These are phyloP conservation scores for Erodium chrysanthum DNA, from an alignment of 441 rosid genomes.

Conservation along the genomic window DNA sequence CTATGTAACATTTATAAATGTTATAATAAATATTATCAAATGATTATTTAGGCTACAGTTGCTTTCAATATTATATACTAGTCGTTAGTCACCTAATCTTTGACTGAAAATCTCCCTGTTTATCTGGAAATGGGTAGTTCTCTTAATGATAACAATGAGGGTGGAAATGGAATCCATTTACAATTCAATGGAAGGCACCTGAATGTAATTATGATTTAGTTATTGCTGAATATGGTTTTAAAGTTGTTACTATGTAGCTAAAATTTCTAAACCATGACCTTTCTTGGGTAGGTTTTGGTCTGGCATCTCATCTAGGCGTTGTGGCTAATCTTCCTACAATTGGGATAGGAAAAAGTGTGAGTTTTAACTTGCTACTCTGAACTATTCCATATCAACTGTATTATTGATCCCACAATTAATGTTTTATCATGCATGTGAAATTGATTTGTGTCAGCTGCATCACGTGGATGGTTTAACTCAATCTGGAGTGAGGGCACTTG, in stretches of 20 bases:
- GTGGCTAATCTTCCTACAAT: conserved; percentile 66
- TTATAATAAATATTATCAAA: too few species aligned
- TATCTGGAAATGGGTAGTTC: not conserved
- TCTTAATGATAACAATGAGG: not conserved
- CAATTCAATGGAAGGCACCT: not conserved
- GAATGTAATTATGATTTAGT: too few species aligned
- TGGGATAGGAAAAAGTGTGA: conserved; percentile 78
- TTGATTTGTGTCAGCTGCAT: conserved; percentile 48
- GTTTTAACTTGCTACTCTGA: conserved; percentile 10
- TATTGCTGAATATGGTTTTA: not conserved
- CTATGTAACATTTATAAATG: not conserved
- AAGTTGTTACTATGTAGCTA: too few species aligned
- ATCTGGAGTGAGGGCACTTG: conserved; percentile 43
- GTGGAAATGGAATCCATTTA: not conserved
- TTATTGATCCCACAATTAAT: not conserved
- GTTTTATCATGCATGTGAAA: conserved; percentile 9
- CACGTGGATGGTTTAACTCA: conserved; percentile 74
- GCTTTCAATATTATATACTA: too few species aligned
- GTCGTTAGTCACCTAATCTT: not conserved
- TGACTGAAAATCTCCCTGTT: not conserved
- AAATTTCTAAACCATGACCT: conserved; percentile 1
- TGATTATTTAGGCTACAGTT: not conserved
- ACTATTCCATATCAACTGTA: not conserved
- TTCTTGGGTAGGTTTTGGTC: conserved; percentile 60
- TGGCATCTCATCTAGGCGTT: conserved; percentile 87